Conservation (phyloP, 441 rosid species). For the Manihot esculenta region DNA sequence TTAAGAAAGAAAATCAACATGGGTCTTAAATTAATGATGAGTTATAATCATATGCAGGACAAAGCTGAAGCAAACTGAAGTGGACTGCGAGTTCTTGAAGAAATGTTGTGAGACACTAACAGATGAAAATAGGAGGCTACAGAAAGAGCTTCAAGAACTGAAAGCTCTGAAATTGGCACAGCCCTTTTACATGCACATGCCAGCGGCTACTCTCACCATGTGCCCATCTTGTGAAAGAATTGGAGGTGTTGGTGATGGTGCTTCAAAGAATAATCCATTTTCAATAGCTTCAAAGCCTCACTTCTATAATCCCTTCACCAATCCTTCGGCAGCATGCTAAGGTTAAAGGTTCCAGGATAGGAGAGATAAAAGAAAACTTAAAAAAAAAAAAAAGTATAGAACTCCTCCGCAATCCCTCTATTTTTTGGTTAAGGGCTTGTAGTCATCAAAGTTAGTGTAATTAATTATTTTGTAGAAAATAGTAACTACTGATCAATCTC, state of each 20-base stretch:
- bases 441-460: slow-evolving; percentile 43
- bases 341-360: background rate
- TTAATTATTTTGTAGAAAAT: slow-evolving; percentile 48
- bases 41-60: slow-evolving; percentile 46
- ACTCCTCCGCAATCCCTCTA: slow-evolving; percentile 46
- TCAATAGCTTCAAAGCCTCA: slow-evolving; percentile 62
- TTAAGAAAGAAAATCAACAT: background rate
- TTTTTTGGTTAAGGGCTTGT: slow-evolving; percentile 72
- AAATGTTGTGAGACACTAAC: slow-evolving; percentile 86
- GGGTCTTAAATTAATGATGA: background rate
- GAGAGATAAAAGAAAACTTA: no score
- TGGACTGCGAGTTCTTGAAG: slow-evolving; percentile 83
- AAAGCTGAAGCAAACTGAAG: slow-evolving; percentile 93
- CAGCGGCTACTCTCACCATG: slow-evolving; percentile 90
- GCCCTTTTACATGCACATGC: slow-evolving; percentile 86
- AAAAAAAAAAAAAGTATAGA: slow-evolving; percentile 6
- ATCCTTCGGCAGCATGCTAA: slow-evolving; percentile 87
- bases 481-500: slow-evolving; percentile 24
- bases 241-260: slow-evolving; percentile 39
- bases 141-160: slow-evolving; percentile 79
- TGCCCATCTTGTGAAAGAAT: slow-evolving; percentile 87
- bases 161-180: slow-evolving; percentile 66
- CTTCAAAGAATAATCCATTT: slow-evolving; percentile 45
- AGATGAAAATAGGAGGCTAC: slow-evolving; percentile 82
- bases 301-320: slow-evolving; percentile 65